A percentile compares a stretch with the other conserved stretches of the same genome.
Evolutionary conservation across 164 flowering plant species (phyloP).

Genomic region (Umbilicus rupestris): DNA sequence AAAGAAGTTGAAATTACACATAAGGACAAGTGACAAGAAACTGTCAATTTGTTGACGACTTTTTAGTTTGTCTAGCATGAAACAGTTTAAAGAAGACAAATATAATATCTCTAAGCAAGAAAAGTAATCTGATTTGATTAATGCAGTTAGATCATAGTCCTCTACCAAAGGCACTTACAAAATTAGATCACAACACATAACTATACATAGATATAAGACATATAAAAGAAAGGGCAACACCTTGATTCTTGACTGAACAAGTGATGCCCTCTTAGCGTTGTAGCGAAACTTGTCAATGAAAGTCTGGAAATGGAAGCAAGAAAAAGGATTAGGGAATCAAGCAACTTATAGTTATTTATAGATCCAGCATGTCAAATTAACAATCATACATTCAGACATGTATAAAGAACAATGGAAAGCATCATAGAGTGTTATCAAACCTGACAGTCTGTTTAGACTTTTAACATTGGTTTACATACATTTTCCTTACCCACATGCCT

Average conservation of each 20-base stretch:
- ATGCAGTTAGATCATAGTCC: background rate
- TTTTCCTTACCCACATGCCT: background rate
- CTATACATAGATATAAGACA: background rate
- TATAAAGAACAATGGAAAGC: background rate
- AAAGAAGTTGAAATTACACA: background rate
- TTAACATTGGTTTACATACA: background rate
- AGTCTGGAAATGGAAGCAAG: constrained; percentile 35
- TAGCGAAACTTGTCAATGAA: constrained; percentile 95
- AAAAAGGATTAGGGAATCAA: background rate
- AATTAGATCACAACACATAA: background rate
- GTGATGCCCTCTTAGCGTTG: constrained; percentile 97
- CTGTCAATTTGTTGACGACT: background rate
- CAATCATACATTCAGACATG: background rate
- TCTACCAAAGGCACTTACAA: background rate
- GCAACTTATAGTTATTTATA: background rate
- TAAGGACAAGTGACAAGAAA: background rate
- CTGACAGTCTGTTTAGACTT: background rate
- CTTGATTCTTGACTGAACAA: constrained; percentile 99
- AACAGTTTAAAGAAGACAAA: background rate
- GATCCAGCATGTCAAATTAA: background rate
- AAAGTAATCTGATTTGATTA: background rate
- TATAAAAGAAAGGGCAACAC: constrained; percentile 18
- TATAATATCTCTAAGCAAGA: background rate
- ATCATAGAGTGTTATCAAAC: background rate
- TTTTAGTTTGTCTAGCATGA: background rate